These are phyloP conservation scores for Beauveria asiatica DNA, from an alignment of 2,329 filamentous ascomycete species.

Conservation along the genomic window DNA sequence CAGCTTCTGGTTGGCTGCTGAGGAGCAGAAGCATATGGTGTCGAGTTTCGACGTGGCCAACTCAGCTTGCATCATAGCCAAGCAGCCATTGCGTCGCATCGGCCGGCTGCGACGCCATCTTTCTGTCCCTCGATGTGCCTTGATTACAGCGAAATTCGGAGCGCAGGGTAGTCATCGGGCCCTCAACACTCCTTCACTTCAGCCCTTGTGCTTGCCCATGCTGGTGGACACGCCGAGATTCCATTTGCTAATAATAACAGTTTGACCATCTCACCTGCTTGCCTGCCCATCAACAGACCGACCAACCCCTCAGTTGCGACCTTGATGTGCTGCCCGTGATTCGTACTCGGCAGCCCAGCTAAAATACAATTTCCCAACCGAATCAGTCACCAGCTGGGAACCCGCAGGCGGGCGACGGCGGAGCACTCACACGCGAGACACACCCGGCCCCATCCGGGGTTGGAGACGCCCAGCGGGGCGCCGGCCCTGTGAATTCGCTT, in stretches of 20 bases:
- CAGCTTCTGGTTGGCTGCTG: not conserved
- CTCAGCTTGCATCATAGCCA: not conserved
- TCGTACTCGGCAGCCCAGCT: not conserved
- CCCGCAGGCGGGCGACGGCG: not conserved
- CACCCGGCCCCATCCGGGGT: conserved; percentile 4
- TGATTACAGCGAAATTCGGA: not conserved
- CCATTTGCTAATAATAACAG: not conserved
- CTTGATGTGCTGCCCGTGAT: not conserved
- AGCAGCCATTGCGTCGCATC: not conserved
- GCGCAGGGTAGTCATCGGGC: not conserved
- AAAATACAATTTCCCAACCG: not conserved
- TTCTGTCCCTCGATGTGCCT: not conserved
- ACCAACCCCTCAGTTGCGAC: not conserved
- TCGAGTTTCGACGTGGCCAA: not conserved
- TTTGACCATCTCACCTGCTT: not conserved
- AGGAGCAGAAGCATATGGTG: not conserved
- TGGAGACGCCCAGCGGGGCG: not conserved
- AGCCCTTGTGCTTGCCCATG: not conserved
- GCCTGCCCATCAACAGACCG: not conserved
- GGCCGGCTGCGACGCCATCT: conserved; percentile 3
- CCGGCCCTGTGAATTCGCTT: not conserved
- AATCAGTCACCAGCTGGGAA: not conserved
- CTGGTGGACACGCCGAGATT: not conserved
- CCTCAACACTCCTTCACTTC: not conserved
- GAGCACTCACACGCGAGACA: not conserved